phyloP scores from a whole-genome alignment of 2,329 filamentous ascomycete genomes.

The Neocucurbitaria cava region DNA sequence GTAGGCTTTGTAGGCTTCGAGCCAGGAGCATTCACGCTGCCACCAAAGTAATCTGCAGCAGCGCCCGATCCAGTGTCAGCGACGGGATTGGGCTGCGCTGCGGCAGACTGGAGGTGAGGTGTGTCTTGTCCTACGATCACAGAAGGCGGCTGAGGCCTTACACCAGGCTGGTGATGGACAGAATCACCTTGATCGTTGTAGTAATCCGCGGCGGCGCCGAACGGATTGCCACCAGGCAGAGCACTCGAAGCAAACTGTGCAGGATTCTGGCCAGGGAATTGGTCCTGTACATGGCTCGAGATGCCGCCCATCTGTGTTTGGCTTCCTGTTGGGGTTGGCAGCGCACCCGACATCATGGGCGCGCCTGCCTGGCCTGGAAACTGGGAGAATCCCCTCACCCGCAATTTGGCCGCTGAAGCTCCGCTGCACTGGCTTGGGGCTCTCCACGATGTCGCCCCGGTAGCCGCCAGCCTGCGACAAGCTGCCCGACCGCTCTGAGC shows the following conservation, averaged over 20 bases:
- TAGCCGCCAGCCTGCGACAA: slow-evolving; percentile 37
- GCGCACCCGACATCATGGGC: slow-evolving; percentile 44
- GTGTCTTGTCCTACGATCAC: slow-evolving; percentile 62
- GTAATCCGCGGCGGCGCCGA: slow-evolving; percentile 66
- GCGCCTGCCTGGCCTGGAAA: slow-evolving; percentile 45
- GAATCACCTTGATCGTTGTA: slow-evolving; percentile 69
- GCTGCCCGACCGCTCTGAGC: slow-evolving; percentile 37
- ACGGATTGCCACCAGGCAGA: slow-evolving; percentile 49
- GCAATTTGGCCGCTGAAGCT: slow-evolving; percentile 41
- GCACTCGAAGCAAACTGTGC: slow-evolving; percentile 54
- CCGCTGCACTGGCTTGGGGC: slow-evolving; percentile 27
- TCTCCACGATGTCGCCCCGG: slow-evolving; percentile 41
- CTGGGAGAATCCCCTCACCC: slow-evolving; percentile 41
- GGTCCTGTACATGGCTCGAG: slow-evolving; percentile 60
- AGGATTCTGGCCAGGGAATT: slow-evolving; percentile 67
- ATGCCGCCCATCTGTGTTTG: slow-evolving; percentile 34
- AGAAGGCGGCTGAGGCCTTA: slow-evolving; percentile 60
- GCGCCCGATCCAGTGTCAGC: slow-evolving; percentile 66
- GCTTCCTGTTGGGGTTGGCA: slow-evolving; percentile 35
- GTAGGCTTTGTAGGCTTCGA: slow-evolving; percentile 42
- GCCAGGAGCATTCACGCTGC: slow-evolving; percentile 24
- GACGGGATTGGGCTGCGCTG: slow-evolving; percentile 59
- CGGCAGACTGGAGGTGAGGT: slow-evolving; percentile 63
- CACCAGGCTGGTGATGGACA: slow-evolving; percentile 65
- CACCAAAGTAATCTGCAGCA: slow-evolving; percentile 64